Conservation (phyloP, 2,329 filamentous ascomycete genomes). For the Piedraia hortae region DNA sequence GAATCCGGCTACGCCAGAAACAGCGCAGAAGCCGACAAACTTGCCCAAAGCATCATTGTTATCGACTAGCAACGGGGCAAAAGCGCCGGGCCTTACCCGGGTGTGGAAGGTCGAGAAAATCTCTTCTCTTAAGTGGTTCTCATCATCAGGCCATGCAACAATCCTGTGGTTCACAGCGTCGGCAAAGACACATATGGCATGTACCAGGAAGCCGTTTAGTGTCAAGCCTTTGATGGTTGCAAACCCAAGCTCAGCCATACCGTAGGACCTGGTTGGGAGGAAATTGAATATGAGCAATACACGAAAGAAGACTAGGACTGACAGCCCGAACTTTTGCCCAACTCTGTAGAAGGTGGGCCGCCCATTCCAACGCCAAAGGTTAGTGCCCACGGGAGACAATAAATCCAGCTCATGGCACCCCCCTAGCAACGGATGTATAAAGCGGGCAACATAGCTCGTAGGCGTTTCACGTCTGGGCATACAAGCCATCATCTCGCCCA, state of each 20-base stretch:
- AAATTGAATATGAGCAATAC: conserved; percentile 21
- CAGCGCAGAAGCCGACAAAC: conserved; percentile 24
- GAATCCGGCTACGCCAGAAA: conserved; percentile 30
- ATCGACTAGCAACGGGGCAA: conserved; percentile 11
- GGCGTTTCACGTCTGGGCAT: conserved; percentile 29
- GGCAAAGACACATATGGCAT: conserved; percentile 16
- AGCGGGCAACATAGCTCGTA: conserved; percentile 21
- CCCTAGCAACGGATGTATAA: conserved; percentile 19
- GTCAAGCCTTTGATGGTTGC: conserved; percentile 24
- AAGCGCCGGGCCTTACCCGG: conserved; percentile 14
- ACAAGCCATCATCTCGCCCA: conserved; percentile 32
- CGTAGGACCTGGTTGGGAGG: conserved; percentile 23
- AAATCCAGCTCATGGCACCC: conserved; percentile 22
- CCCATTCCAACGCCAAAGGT: conserved; percentile 12
- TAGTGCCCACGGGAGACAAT: conserved; percentile 18
- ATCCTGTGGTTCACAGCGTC: conserved; percentile 21
- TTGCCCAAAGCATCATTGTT: conserved; percentile 9
- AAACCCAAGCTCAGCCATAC: conserved; percentile 28
- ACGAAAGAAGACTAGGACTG: conserved; percentile 6
- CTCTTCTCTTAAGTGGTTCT: no score
- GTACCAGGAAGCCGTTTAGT: conserved; percentile 19
- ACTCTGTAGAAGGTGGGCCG: not conserved
- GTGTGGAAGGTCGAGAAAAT: conserved; percentile 34
- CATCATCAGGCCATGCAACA: no score
- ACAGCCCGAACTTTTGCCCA: not conserved